These are phyloP conservation scores for Ophiostoma fasciatum DNA, from an alignment of 2,329 filamentous ascomycete genomes.

Conservation along the genomic window DNA sequence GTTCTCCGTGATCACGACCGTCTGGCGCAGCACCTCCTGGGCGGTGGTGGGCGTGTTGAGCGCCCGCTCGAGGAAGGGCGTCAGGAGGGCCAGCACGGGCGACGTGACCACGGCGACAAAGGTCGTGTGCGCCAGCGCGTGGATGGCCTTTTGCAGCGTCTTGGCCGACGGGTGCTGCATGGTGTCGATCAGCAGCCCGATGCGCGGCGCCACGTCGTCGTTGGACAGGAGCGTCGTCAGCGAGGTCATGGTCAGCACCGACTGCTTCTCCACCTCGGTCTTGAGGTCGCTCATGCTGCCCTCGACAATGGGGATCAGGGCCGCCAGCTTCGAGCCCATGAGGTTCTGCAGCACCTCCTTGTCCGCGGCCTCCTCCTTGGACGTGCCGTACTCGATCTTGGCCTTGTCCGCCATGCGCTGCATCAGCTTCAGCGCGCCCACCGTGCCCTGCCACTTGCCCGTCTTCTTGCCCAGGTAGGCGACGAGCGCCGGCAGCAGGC, in stretches of 20 bases:
- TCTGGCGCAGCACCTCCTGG: conserved; percentile 90
- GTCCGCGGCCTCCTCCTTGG: conserved; percentile 67
- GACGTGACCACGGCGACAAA: conserved; percentile 95
- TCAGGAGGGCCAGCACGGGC: conserved; percentile 84
- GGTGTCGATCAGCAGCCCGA: conserved; percentile 81
- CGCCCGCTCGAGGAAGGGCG: conserved; percentile 83
- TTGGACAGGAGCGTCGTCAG: conserved; percentile 84
- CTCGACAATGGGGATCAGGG: conserved; percentile 82
- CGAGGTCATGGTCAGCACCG: conserved; percentile 82
- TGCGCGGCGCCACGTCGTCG: conserved; percentile 86
- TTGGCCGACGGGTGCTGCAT: conserved; percentile 89
- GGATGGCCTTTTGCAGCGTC: conserved; percentile 87
- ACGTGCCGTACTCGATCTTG: conserved; percentile 63
- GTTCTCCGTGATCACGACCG: conserved; percentile 93
- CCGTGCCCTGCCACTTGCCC: conserved; percentile 94
- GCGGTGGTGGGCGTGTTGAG: conserved; percentile 82
- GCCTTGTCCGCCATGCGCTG: conserved; percentile 94
- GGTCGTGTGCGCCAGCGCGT: conserved; percentile 93
- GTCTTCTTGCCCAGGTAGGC: conserved; percentile 69
- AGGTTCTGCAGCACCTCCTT: conserved; percentile 83
- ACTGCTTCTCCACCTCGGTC: conserved; percentile 72
- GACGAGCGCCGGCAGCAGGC: conserved; percentile 61
- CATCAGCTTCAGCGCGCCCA: conserved; percentile 70
- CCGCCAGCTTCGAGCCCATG: conserved; percentile 78
- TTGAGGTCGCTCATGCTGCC: conserved; percentile 95